Conservation (phyloP, 1,139 yeast species). For the Sugiyamaella xylanicola region DNA sequence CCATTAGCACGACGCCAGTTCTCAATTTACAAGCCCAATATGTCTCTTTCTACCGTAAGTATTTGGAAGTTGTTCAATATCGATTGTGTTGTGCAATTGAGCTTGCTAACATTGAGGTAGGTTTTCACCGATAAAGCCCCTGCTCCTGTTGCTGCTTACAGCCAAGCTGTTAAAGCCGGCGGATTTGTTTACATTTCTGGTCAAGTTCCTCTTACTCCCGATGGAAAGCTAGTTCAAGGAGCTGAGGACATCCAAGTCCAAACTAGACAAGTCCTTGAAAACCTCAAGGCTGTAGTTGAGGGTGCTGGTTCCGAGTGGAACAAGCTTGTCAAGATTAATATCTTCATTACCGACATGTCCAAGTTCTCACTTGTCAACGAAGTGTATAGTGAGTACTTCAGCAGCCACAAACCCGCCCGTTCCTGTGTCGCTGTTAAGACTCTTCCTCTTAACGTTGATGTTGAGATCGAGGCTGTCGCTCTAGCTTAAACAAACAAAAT, state of each 20-base stretch:
- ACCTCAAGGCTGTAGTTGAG: slow-evolving; percentile 72
- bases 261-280: slow-evolving; percentile 82
- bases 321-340: slow-evolving; percentile 80
- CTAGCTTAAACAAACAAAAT: slow-evolving; percentile 48
- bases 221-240: slow-evolving; percentile 70
- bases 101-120: slow-evolving; percentile 3
- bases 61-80: neutral
- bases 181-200: slow-evolving; percentile 86
- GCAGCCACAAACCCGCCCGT: slow-evolving; percentile 88
- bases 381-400: slow-evolving; percentile 80
- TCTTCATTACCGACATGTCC: slow-evolving; percentile 85
- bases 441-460: slow-evolving; percentile 79
- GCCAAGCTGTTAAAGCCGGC: slow-evolving; percentile 83
- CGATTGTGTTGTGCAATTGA: too few relatives aligned
- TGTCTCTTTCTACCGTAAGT: slow-evolving; percentile 18
- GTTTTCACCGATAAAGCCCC: slow-evolving; percentile 71
- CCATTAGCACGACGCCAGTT: neutral
- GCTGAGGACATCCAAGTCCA: slow-evolving; percentile 65
- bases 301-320: slow-evolving; percentile 83
- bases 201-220: slow-evolving; percentile 88
- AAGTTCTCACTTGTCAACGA: slow-evolving; percentile 80
- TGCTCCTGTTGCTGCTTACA: slow-evolving; percentile 93
- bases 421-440: slow-evolving; percentile 90
- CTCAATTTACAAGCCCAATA: slow-evolving; percentile 1
- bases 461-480: slow-evolving; percentile 76